Evolutionary conservation across 345 rosid genomes (phyloP).

Genomic region (Erysimum cheiranthoides): DNA sequence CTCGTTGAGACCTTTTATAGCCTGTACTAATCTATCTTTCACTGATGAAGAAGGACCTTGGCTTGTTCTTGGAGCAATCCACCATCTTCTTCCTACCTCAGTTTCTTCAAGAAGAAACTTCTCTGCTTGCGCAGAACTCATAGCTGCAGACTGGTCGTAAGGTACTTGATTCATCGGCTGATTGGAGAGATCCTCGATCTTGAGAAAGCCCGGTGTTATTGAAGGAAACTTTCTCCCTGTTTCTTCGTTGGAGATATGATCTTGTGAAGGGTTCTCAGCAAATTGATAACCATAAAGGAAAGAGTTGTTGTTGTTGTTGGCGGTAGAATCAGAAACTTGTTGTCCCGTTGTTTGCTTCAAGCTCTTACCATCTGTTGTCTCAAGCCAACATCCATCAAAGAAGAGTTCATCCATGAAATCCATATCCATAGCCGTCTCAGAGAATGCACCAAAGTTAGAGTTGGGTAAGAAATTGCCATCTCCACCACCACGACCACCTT

Average conservation of each 20-base stretch:
- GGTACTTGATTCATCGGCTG: slow-evolving; percentile 36
- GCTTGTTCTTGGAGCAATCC: slow-evolving; percentile 67
- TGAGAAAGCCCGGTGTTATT: slow-evolving; percentile 34
- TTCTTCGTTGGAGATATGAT: slow-evolving; percentile 44
- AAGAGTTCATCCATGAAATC: slow-evolving; percentile 91
- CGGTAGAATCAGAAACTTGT: slow-evolving; percentile 48
- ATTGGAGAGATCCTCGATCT: slow-evolving; percentile 38
- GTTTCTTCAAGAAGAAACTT: slow-evolving; percentile 48
- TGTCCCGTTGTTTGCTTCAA: slow-evolving; percentile 48
- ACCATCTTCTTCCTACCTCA: slow-evolving; percentile 59
- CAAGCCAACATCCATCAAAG: slow-evolving; percentile 84
- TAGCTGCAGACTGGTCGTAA: slow-evolving; percentile 35
- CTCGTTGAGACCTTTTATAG: slow-evolving; percentile 59
- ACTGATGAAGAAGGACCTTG: slow-evolving; percentile 56
- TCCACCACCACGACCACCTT: slow-evolving; percentile 43
- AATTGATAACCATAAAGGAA: slow-evolving; percentile 44
- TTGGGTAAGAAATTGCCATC: slow-evolving; percentile 49
- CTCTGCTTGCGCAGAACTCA: slow-evolving; percentile 46
- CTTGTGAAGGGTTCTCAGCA: slow-evolving; percentile 48
- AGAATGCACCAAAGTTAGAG: slow-evolving; percentile 53
- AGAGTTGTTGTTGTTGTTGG: slow-evolving; percentile 46
- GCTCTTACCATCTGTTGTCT: slow-evolving; percentile 62
- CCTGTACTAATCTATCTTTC: slow-evolving; percentile 64
- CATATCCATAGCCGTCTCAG: slow-evolving; percentile 72
- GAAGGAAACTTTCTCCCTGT: slow-evolving; percentile 44